Conservation (phyloP, 73 alveolate species). For the Halteria grandinella region DNA sequence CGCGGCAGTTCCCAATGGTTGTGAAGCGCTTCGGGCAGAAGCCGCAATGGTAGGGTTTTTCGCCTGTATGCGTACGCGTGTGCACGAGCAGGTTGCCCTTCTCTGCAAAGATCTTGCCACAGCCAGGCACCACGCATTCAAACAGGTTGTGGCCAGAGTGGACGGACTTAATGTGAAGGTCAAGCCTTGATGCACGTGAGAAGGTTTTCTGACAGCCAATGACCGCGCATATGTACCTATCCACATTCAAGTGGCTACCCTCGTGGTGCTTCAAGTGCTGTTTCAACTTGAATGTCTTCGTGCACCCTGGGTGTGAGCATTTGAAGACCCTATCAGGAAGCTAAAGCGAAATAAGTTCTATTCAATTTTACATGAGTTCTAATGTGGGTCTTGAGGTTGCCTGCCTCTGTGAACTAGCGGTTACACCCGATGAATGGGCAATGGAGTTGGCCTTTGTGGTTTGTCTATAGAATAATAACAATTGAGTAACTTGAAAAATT, state of each 20-base stretch:
- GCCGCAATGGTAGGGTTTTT: conserved; percentile 70
- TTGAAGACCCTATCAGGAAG: conserved; percentile 26
- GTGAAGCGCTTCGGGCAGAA: conserved; percentile 68
- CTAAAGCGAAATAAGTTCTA: not conserved
- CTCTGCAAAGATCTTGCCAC: conserved; percentile 72
- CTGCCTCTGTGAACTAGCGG: conserved; percentile 64
- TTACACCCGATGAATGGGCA: conserved; percentile 46
- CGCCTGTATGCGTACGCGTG: conserved; percentile 67
- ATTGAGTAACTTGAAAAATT: not conserved
- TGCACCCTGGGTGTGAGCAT: conserved; percentile 32
- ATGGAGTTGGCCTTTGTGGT: conserved; percentile 34
- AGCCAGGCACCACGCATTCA: conserved; percentile 14
- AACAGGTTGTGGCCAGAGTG: conserved; percentile 41
- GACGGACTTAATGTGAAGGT: conserved; percentile 12
- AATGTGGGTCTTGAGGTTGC: conserved; percentile 81
- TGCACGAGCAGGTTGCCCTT: conserved; percentile 74
- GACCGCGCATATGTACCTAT: conserved; percentile 14
- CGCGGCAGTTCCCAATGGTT: conserved; percentile 74
- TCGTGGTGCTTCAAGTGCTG: conserved; percentile 37
- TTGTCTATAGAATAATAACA: not conserved
- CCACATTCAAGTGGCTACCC: conserved; percentile 15
- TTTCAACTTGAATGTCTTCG: conserved; percentile 31
- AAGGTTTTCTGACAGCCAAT: conserved; percentile 29
- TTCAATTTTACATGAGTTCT: conserved; percentile 75
- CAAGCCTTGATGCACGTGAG: conserved; percentile 30